A percentile compares a stretch with the other conserved stretches of the same genome.
Evolutionary conservation across 768 basidiomycete species (phyloP).

Genomic region (Paxillus rubicundulus): DNA sequence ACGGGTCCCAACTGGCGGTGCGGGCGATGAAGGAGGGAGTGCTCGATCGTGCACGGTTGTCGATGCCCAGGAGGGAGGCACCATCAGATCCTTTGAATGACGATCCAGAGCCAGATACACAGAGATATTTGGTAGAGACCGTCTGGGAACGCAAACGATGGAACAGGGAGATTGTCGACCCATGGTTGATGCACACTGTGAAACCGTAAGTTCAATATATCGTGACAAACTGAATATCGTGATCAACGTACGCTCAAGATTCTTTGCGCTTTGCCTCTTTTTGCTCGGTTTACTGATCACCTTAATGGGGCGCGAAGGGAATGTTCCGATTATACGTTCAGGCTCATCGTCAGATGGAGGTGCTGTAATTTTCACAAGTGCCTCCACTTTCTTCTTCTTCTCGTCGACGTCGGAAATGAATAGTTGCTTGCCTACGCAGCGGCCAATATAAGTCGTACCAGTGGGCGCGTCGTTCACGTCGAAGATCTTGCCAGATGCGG

Average conservation of each 20-base stretch:
- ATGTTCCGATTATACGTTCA: conserved; percentile 82
- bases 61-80: conserved; percentile 76
- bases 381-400: conserved; percentile 94
- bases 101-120: conserved; percentile 89
- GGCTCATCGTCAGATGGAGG: conserved; percentile 76
- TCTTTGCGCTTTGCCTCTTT: conserved; percentile 93
- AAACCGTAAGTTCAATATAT: conserved; percentile 12
- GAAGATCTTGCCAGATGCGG: conserved; percentile 78
- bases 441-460: conserved; percentile 87
- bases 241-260: conserved; percentile 73
- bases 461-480: conserved; percentile 76
- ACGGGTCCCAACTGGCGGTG: conserved; percentile 91
- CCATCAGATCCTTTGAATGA: conserved; percentile 95
- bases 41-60: conserved; percentile 64
- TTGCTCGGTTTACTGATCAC: conserved; percentile 98
- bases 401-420: conserved; percentile 95
- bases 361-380: conserved; percentile 85
- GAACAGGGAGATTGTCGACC: conserved; percentile 92
- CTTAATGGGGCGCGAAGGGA: conserved; percentile 94
- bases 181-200: conserved; percentile 91
- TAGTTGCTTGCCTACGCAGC: conserved; percentile 90
- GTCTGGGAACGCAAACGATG: conserved; percentile 95
- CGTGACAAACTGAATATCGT: conserved; percentile 11
- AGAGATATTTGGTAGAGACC: conserved; percentile 93
- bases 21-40: conserved; percentile 87